phyloP scores from a whole-genome alignment of 306 rosid genomes.

The Astragalus membranaceus region DNA sequence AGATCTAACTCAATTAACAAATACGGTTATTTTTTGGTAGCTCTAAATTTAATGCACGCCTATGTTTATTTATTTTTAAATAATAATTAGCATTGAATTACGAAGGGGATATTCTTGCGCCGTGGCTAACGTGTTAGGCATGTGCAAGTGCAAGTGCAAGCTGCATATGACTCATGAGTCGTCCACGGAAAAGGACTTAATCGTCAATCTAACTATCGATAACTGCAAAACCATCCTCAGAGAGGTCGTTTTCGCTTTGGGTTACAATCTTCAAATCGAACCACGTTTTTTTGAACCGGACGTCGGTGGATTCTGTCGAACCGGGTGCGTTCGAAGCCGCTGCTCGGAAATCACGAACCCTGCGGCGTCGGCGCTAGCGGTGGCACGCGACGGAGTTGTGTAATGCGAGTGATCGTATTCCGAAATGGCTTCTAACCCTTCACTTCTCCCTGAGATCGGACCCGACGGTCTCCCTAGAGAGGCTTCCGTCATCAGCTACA shows the following conservation, averaged over 20 bases:
- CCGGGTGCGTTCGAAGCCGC: conserved; percentile 2
- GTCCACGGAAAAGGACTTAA: neutral
- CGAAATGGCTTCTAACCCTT: conserved; percentile 59
- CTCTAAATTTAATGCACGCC: too few relatives aligned
- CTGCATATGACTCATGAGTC: neutral
- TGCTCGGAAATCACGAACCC: neutral
- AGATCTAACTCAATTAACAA: too few relatives aligned
- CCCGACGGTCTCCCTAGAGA: conserved; percentile 84
- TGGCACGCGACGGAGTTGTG: neutral
- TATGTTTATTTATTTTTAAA: too few relatives aligned
- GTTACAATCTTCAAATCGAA: conserved; percentile 16
- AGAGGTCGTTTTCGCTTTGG: neutral
- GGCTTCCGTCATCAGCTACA: conserved; percentile 70
- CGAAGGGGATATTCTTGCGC: too few relatives aligned
- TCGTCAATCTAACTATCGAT: neutral
- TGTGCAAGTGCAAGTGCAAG: neutral
- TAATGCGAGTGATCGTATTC: neutral
- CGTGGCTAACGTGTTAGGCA: conserved; percentile 7
- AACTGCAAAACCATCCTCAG: neutral
- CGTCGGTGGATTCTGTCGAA: conserved; percentile 18
- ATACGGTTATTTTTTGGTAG: too few relatives aligned
- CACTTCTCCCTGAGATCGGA: conserved; percentile 72
- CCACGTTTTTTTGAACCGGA: conserved; percentile 14
- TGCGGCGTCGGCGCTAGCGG: neutral
- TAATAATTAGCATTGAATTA: too few relatives aligned